Percentiles rank a stretch among this genome's conserved stretches.
Conservation (phyloP, 257 asterid species). For the Buddleja alternifolia region DNA sequence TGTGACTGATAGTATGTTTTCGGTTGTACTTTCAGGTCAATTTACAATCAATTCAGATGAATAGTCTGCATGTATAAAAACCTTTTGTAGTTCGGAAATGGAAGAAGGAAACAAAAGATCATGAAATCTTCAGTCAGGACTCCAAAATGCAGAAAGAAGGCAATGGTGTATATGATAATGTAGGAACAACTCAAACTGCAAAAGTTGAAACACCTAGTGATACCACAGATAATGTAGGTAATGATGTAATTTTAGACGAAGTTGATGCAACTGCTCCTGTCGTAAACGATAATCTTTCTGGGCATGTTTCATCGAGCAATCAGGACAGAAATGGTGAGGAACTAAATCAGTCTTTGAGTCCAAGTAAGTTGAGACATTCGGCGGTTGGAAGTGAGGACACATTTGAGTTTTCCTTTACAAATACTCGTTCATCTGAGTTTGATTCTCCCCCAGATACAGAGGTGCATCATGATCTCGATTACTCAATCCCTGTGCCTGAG, state of each 20-base stretch:
- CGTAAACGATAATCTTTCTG: constrained; percentile 61
- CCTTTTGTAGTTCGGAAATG: constrained; percentile 44
- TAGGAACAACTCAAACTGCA: constrained; percentile 35
- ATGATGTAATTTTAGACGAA: constrained; percentile 47
- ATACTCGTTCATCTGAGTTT: constrained; percentile 48
- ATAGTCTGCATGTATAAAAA: constrained; percentile 22
- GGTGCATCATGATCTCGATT: constrained; percentile 48
- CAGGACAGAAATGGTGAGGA: constrained; percentile 51
- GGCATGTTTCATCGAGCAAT: constrained; percentile 71
- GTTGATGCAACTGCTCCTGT: constrained; percentile 45
- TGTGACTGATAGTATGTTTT: constrained; percentile 19
- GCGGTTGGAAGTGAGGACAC: constrained; percentile 60
- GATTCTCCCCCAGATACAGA: constrained; percentile 54
- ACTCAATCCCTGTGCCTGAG: constrained; percentile 58
- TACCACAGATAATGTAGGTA: constrained; percentile 38
- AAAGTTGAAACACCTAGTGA: constrained; percentile 24
- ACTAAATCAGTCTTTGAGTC: constrained; percentile 40
- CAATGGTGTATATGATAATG: constrained; percentile 36
- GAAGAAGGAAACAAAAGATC: constrained; percentile 65
- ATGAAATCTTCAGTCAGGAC: constrained; percentile 37
- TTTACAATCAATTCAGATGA: constrained; percentile 27
- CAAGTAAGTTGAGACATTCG: constrained; percentile 53
- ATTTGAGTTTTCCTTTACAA: constrained; percentile 56
- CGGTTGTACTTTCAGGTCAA: constrained; percentile 39
- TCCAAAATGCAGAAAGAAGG: constrained; percentile 36